A percentile compares a stretch with the other conserved stretches of the same genome.
These are phyloP conservation scores for Hypocreales sp. DNA, from an alignment of 2,329 filamentous ascomycete species.

Conservation along the genomic window DNA sequence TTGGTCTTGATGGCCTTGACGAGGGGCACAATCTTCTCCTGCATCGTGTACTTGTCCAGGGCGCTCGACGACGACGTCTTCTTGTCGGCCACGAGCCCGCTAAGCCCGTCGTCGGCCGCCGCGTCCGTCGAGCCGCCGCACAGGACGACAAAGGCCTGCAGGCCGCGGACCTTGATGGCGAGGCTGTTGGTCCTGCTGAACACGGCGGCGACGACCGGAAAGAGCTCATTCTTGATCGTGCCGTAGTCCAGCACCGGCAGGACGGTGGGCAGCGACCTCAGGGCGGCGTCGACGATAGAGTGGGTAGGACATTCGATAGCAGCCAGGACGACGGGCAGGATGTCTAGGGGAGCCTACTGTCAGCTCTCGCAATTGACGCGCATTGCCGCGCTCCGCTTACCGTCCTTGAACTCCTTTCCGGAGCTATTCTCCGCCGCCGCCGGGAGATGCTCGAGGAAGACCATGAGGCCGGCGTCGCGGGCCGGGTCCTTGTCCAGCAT, in stretches of 20 bases:
- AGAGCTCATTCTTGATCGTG: constrained; percentile 92
- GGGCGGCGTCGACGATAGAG: constrained; percentile 70
- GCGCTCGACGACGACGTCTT: constrained; percentile 59
- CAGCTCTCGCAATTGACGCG: constrained; percentile 1
- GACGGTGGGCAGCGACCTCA: constrained; percentile 65
- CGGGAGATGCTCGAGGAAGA: constrained; percentile 71
- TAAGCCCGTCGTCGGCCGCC: constrained; percentile 43
- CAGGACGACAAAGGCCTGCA: constrained; percentile 80
- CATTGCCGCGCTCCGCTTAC: too few relatives aligned
- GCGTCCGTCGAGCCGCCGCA: constrained; percentile 58
- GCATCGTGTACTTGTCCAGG: constrained; percentile 93
- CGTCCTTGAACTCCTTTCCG: constrained; percentile 89
- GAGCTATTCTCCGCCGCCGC: constrained; percentile 66
- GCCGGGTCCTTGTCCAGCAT: constrained; percentile 60
- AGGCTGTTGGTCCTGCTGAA: constrained; percentile 90
- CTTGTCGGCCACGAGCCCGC: constrained; percentile 48
- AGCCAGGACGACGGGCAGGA: constrained; percentile 70
- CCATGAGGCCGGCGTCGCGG: constrained; percentile 81
- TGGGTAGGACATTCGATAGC: constrained; percentile 84
- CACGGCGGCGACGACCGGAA: constrained; percentile 77
- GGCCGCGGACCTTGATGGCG: constrained; percentile 81
- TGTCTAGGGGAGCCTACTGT: constrained; percentile 36
- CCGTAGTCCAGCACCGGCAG: constrained; percentile 85
- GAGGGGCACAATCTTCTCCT: constrained; percentile 88
- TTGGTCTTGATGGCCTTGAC: constrained; percentile 93